Evolutionary conservation across 2,329 filamentous ascomycete species (phyloP).

Genomic region (Penicillium sp.): DNA sequence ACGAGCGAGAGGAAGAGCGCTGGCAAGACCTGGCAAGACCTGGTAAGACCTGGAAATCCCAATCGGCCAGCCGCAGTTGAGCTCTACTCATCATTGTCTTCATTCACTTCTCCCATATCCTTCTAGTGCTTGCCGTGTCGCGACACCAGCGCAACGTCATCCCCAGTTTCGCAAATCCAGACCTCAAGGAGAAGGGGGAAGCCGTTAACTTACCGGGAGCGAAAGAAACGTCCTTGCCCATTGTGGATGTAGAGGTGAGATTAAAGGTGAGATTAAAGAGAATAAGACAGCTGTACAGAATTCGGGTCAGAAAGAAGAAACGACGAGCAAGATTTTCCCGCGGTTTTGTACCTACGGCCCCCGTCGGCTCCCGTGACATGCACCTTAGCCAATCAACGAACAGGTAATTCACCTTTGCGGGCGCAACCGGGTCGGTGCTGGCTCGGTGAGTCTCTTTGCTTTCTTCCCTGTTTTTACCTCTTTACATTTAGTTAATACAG

Average conservation of each 20-base stretch:
- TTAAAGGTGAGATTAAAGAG: slow-evolving; percentile 10
- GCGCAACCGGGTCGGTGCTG: slow-evolving; percentile 29
- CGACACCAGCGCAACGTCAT: background rate
- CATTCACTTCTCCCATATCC: background rate
- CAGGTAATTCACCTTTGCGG: slow-evolving; percentile 35
- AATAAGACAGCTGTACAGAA: slow-evolving; percentile 20
- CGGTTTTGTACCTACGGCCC: slow-evolving; percentile 35
- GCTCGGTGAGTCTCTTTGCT: slow-evolving; percentile 10
- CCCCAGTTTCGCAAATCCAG: background rate
- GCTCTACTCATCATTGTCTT: background rate
- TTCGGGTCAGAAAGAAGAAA: slow-evolving; percentile 16
- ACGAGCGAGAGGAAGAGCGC: background rate
- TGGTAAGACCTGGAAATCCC: background rate
- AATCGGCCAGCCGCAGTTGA: background rate
- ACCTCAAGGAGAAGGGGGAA: background rate
- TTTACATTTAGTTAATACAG: background rate
- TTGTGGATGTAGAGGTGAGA: slow-evolving; percentile 18
- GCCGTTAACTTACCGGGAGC: slow-evolving; percentile 22
- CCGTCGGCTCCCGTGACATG: slow-evolving; percentile 35
- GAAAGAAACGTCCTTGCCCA: slow-evolving; percentile 26
- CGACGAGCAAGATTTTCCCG: slow-evolving; percentile 31
- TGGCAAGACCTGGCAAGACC: background rate
- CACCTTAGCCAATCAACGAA: slow-evolving; percentile 30
- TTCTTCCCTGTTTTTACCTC: background rate
- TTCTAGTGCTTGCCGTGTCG: background rate